Evolutionary conservation across 768 basidiomycete genomes (phyloP), one percentile per base, ranked within the genome.

Genomic region (Gloeopeniophorella convolvens): DNA sequence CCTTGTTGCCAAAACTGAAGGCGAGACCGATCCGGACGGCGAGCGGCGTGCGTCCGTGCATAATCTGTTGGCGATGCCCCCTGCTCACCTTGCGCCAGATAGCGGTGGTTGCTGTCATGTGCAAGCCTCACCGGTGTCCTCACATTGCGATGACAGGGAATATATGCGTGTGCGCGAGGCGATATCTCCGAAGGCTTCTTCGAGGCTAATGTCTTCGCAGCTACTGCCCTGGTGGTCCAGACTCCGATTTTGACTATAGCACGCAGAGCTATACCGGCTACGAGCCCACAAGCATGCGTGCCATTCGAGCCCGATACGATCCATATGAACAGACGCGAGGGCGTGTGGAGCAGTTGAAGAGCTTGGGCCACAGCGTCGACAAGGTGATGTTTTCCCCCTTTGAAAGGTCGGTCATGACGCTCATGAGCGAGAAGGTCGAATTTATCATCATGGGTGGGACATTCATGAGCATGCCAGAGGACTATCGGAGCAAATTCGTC

Each of bases 61-160:
- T 30, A n/a, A 37, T 21, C 31, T 34, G 35, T 7, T 6, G 8
- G 15, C 45, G 18, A 8, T 16, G n/a, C 13, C 26, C 45, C 12
- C 6, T 1, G 26, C 13, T 31, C 46, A 43, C 24, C 16, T 13
- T 21, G 26, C 36, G 15, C 28, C 39, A 95, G 92, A 94, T 98
- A 51, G 96, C 95, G 13, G 95, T 98, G 20, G 96, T 99, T 12
- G 96, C 96, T 8, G 95, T 99, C n/a, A 99, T 99, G 96, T 95
- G 93, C 73, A 99, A 98, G 63, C 96, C 96, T 1, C 96, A 99
- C 73, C 80, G 96, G 46, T 99, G 96, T 73, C 96, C 96, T 4
- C 96, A 99, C 70, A 98, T 99, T 48, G 96, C 96, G 7, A 96
- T 99, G 91, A 99, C 96, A 0, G 96, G 96, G 24, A 99, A 99